Evolutionary conservation across 148 eudicot species (phyloP).

Genomic region (Rhododendron ferrugineum): DNA sequence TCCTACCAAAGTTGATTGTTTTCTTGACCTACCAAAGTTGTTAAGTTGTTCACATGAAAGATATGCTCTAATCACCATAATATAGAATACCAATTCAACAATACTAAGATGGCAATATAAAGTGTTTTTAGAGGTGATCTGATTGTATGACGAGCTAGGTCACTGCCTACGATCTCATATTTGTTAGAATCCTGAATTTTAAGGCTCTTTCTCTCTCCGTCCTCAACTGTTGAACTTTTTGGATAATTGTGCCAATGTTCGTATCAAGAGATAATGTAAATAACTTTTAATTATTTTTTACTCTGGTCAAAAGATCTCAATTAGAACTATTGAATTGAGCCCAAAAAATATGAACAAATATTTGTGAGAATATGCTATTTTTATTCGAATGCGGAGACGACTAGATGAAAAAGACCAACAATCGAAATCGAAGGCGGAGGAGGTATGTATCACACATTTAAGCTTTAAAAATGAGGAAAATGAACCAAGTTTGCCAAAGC

Average conservation of each 20-base stretch:
- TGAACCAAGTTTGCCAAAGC: no score
- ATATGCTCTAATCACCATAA: background rate
- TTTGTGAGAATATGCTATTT: background rate
- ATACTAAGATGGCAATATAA: background rate
- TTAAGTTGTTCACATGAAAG: background rate
- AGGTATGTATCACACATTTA: background rate
- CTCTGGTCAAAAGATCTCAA: background rate
- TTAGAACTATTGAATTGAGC: background rate
- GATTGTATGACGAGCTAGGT: background rate
- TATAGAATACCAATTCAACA: background rate
- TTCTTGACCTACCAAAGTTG: background rate
- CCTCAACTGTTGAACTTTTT: background rate
- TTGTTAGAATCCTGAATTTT: background rate
- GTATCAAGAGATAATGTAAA: background rate
- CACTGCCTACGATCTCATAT: background rate
- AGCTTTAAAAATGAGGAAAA: no score
- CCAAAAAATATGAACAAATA: background rate
- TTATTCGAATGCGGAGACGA: background rate
- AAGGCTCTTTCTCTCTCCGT: background rate
- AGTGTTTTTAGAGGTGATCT: background rate
- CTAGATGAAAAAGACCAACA: no score
- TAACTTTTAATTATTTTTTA: background rate
- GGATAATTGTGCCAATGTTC: background rate
- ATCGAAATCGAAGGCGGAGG: background rate
- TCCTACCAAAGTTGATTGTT: no score